Base-by-base conservation (phyloP, 1,284 basidiomycete genomes). In the Bjerkandera adusta region DNA sequence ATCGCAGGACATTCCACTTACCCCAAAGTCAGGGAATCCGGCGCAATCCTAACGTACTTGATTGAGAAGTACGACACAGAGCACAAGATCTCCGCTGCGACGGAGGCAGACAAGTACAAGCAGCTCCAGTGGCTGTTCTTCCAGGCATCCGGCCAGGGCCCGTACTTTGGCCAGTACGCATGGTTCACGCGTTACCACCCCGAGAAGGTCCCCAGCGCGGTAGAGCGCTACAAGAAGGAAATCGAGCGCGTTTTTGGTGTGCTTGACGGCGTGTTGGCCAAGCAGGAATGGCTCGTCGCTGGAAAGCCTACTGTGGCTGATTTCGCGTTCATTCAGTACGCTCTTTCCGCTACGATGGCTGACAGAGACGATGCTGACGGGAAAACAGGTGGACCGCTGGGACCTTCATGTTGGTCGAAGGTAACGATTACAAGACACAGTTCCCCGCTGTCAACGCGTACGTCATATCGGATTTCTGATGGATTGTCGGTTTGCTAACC, bases 1-100 rank as follows among this genome's bases (percentile, higher is more conserved):
- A 8, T 5, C 10, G 8, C 15, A 10, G 13, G 29, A 41, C 21
- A 16, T 22, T 22, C 13, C 8, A 5, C n/a, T 6, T 18, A 7
- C 10, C 7, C 10, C 4, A 12, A 5, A 25, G 18, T 13, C 34
- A 45, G 43, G 43, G 86, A 90, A 65, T 78, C 77, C 4, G 76
- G 78, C 22, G 80, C 81, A 20, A 85, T 89, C 54, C 58, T 86
- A 36, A 63, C 85, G 7, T 88, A 87, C 65, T 69, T 89, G 33
- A 71, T 68, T 8, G 75, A 83, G 53, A 73, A 77, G 52, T 83
- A 81, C 57, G 79, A 82, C 57, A 72, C 65, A 46, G 75, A 82
- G 15, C 61, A 67, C 62, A 76, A 75, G 54, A 77, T 86, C 54
- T 72, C 67, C 52, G 83, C 81, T 60, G 67, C 73, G 54, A 63